Conservation (phyloP, 1,139 yeast genomes). For the Taphrina confusa region DNA sequence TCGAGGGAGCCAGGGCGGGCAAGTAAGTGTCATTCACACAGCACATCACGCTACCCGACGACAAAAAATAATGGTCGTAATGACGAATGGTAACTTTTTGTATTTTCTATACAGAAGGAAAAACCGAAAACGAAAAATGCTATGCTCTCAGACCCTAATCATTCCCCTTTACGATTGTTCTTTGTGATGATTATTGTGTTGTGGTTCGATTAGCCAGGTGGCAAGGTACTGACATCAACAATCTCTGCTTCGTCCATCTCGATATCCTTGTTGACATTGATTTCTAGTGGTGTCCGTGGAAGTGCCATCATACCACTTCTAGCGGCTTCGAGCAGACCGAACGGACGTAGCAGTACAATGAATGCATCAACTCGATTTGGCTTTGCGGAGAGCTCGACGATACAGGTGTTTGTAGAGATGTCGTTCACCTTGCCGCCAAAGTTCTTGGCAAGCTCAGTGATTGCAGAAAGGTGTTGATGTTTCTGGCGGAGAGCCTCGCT, state of each 20-base stretch:
- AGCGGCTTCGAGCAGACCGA: conserved; percentile 93
- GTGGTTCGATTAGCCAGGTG: conserved; percentile 98
- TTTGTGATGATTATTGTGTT: no score
- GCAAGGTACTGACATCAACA: conserved; percentile 54
- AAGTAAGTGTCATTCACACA: no score
- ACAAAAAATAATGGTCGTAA: no score
- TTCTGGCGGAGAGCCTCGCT: conserved; percentile 93
- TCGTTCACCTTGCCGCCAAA: conserved; percentile 94
- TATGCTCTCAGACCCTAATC: no score
- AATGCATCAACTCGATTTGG: conserved; percentile 86
- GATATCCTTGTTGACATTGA: conserved; percentile 53
- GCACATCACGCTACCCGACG: no score
- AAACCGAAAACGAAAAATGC: no score
- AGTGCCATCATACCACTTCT: conserved; percentile 98
- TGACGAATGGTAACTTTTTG: no score
- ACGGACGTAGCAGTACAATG: conserved; percentile 86
- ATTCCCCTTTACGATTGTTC: no score
- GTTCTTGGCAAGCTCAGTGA: conserved; percentile 74
- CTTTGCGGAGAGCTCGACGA: conserved; percentile 91
- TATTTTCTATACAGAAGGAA: no score
- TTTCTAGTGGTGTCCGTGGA: conserved; percentile 85
- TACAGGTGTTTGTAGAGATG: conserved; percentile 88
- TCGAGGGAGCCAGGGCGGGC: conserved; percentile 32
- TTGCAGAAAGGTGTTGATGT: conserved; percentile 82
- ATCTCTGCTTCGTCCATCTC: conserved; percentile 65